These are phyloP conservation scores for Delonix regia DNA, from an alignment of 306 rosid species.

Conservation along the genomic window DNA sequence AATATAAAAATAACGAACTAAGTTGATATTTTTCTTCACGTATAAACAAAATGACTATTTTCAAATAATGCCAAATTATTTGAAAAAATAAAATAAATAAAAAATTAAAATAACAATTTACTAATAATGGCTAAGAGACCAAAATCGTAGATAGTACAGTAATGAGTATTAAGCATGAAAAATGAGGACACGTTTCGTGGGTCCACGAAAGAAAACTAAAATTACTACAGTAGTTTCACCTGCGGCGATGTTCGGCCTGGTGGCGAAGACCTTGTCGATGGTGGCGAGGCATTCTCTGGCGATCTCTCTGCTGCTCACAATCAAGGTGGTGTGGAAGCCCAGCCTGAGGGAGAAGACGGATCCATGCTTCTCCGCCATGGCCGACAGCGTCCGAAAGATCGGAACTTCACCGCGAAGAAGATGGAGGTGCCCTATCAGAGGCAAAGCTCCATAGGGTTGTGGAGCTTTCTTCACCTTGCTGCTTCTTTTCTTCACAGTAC, in stretches of 20 bases:
- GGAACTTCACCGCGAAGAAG: constrained; percentile 35
- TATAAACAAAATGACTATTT: no score
- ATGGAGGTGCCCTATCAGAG: constrained; percentile 57
- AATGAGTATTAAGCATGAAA: no score
- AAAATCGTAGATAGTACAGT: no score
- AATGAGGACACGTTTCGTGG: no score
- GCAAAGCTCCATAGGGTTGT: constrained; percentile 41
- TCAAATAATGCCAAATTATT: no score
- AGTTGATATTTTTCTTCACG: no score
- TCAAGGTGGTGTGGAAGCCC: constrained; percentile 36
- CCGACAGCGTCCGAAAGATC: constrained; percentile 35
- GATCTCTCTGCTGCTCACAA: constrained; percentile 43
- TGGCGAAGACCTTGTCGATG: constrained; percentile 46
- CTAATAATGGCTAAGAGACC: no score
- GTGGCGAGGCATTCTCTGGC: constrained; percentile 46
- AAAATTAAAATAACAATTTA: no score
- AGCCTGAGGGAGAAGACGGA: constrained; percentile 41
- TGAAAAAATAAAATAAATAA: no score
- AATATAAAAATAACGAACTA: no score
- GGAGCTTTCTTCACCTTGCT: constrained; percentile 24
- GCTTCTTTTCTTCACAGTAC: not conserved
- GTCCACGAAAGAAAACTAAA: no score
- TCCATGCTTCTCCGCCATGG: constrained; percentile 47
- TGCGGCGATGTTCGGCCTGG: constrained; percentile 36
- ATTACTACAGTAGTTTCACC: no score